These are phyloP conservation scores for Psilocybe cubensis DNA, from an alignment of 768 basidiomycete species.

Conservation along the genomic window DNA sequence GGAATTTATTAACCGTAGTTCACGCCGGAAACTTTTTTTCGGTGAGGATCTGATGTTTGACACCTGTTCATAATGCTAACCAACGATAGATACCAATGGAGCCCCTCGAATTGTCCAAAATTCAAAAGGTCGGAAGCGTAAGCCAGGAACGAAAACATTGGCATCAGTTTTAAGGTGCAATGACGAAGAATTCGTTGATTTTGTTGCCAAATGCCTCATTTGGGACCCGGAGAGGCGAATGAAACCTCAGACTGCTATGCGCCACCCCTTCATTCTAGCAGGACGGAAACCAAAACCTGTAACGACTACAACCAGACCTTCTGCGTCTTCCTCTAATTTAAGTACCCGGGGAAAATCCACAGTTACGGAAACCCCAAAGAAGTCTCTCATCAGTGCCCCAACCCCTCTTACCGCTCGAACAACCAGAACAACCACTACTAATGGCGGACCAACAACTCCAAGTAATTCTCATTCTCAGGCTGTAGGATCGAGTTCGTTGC, in stretches of 20 bases:
- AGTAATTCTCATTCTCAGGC: constrained; percentile 58
- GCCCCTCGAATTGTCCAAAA: constrained; percentile 92
- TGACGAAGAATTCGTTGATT: constrained; percentile 96
- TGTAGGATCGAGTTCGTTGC: constrained; percentile 56
- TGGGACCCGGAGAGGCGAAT: constrained; percentile 98
- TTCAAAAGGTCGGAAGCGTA: constrained; percentile 91
- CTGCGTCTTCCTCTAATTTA: constrained; percentile 61
- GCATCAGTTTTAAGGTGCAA: constrained; percentile 89
- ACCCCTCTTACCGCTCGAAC: constrained; percentile 84
- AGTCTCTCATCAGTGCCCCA: constrained; percentile 87
- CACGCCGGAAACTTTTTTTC: constrained; percentile 94
- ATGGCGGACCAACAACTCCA: constrained; percentile 61
- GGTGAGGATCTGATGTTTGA: constrained; percentile 52
- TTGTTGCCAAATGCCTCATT: constrained; percentile 93
- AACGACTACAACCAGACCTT: constrained; percentile 52
- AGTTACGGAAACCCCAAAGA: constrained; percentile 76
- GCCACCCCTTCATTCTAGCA: constrained; percentile 85
- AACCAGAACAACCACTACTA: constrained; percentile 55
- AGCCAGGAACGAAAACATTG: constrained; percentile 90
- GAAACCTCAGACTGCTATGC: constrained; percentile 90
- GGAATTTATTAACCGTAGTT: constrained; percentile 92
- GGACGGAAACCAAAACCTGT: constrained; percentile 58
- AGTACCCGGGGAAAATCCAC: constrained; percentile 54
- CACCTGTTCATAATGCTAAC: constrained; percentile 6
- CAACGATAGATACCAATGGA: constrained; percentile 81